Base-by-base conservation (phyloP, 2,329 filamentous ascomycete genomes). In the Exophiala sp. region DNA sequence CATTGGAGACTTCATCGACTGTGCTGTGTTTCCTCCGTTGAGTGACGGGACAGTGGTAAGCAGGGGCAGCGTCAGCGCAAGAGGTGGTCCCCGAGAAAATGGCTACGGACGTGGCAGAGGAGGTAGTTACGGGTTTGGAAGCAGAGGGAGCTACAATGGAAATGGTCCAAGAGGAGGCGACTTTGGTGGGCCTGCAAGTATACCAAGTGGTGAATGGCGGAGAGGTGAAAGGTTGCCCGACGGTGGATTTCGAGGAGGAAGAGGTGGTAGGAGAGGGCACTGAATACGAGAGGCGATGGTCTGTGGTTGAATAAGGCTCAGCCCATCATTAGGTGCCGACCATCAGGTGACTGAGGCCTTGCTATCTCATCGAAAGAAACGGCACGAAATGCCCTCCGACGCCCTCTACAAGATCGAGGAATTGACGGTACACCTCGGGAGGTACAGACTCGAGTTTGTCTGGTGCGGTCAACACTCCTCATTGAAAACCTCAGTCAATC, bases 1-100 rank as follows among this genome's bases (percentile, higher is more conserved):
- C 9, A 87, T 94, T 58, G 92, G 92, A 0, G 92, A 97, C 70
- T 95, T 88, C 66, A 79, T 97, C 38, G 86, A 87, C 54, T 92
- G 89, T 68, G 88, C 89, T 4, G 85, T 96, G 55, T 75, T 92
- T 52, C 85, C 89, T 39, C 89, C 89, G 1, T 73, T 88, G 21
- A 75, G 82, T 32, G 87, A 92, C 67, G 91, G 91, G 0, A 82
- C 81, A 32, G 84, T 35, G 64, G 75, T 8, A 75, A 80, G n/a
- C 75, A 79, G 10, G 74, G 74, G 18, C 21, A 54, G 49, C 34
- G 51, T 50, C 20, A 49, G 48, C n/a, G 51, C 49, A 62, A 62
- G 62, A 45, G 58, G 62, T 38, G 58, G 58, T 33, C 63, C 63
- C 12, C 70, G 75, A 45, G 75, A 79, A 52, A 73, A 73, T 62